Conservation (phyloP, 352 stramenopile species). For the Bremia lactucae region DNA sequence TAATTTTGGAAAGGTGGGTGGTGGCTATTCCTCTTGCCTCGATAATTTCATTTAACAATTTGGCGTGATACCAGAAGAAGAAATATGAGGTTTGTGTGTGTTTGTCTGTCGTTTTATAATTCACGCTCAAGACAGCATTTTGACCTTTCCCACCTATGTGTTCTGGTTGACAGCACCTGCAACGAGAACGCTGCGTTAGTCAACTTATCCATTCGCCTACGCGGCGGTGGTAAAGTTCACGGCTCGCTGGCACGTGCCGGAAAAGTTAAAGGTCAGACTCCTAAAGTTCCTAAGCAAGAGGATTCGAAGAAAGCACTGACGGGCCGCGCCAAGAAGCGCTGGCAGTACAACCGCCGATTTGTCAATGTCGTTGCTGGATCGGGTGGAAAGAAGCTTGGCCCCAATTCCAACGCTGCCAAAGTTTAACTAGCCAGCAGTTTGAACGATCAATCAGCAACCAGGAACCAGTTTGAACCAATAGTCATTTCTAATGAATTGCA, state of each 20-base stretch:
- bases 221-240: constrained; percentile 97
- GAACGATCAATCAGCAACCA: too few relatives aligned
- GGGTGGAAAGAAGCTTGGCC: constrained; percentile 94
- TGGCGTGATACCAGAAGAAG: too few relatives aligned
- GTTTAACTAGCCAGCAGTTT: constrained; percentile 24
- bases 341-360: constrained; percentile 99
- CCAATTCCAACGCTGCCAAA: constrained; percentile 98
- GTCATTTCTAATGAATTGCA: too few relatives aligned
- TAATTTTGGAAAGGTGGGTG: too few relatives aligned
- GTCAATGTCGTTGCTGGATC: constrained; percentile 97
- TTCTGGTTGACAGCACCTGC: constrained; percentile 94
- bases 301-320: constrained; percentile 96
- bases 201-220: constrained; percentile 92
- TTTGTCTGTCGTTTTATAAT: too few relatives aligned
- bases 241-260: constrained; percentile 99
- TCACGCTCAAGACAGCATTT: too few relatives aligned
- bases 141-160: too few relatives aligned
- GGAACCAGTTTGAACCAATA: too few relatives aligned
- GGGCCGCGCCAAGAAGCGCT: constrained; percentile 98
- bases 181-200: constrained; percentile 96
- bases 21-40: too few relatives aligned
- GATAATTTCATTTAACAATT: too few relatives aligned
- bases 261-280: constrained; percentile 99
- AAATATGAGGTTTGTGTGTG: too few relatives aligned
- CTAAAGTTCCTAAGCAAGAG: constrained; percentile 98